Conservation (phyloP, 129 eudicot genomes). For the Escallonia rubra region DNA sequence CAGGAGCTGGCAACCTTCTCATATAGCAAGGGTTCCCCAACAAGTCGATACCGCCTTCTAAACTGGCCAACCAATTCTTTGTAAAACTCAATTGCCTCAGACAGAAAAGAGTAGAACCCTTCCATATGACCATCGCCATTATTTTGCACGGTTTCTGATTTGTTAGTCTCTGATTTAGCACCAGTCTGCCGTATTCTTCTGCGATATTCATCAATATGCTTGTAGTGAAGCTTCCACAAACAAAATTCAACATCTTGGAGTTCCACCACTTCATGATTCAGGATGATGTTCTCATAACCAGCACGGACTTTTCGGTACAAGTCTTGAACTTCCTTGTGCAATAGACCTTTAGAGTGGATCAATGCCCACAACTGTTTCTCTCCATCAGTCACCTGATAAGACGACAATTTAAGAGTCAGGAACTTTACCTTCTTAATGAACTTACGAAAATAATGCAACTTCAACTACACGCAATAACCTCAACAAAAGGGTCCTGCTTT, state of each 20-base stretch:
- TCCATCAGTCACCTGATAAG: slow-evolving; percentile 43
- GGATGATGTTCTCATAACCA: slow-evolving; percentile 53
- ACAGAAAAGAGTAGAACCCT: slow-evolving; percentile 61
- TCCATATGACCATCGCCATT: slow-evolving; percentile 41
- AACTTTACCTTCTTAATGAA: background rate
- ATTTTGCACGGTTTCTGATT: slow-evolving; percentile 13
- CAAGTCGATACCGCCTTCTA: slow-evolving; percentile 41
- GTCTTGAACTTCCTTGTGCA: slow-evolving; percentile 49
- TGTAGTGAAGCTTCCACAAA: slow-evolving; percentile 89
- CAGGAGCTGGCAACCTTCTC: slow-evolving; percentile 21
- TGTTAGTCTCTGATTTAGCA: slow-evolving; percentile 25
- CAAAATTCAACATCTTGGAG: slow-evolving; percentile 71
- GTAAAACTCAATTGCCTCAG: slow-evolving; percentile 74
- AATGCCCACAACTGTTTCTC: slow-evolving; percentile 64
- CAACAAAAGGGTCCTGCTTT: slow-evolving; percentile 36
- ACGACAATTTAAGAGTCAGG: background rate
- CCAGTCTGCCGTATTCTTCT: slow-evolving; percentile 47
- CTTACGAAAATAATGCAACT: slow-evolving; percentile 9
- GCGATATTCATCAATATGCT: slow-evolving; percentile 84
- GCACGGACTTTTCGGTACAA: slow-evolving; percentile 59
- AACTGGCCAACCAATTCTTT: slow-evolving; percentile 46
- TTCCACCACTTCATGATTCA: slow-evolving; percentile 32
- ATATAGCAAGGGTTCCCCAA: slow-evolving; percentile 23
- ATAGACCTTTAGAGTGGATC: slow-evolving; percentile 64
- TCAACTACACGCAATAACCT: slow-evolving; percentile 39